Evolutionary conservation across 2,329 filamentous ascomycete genomes (phyloP), one percentile per base, ranked within the genome.

Genomic region (Macrophomina tecta): DNA sequence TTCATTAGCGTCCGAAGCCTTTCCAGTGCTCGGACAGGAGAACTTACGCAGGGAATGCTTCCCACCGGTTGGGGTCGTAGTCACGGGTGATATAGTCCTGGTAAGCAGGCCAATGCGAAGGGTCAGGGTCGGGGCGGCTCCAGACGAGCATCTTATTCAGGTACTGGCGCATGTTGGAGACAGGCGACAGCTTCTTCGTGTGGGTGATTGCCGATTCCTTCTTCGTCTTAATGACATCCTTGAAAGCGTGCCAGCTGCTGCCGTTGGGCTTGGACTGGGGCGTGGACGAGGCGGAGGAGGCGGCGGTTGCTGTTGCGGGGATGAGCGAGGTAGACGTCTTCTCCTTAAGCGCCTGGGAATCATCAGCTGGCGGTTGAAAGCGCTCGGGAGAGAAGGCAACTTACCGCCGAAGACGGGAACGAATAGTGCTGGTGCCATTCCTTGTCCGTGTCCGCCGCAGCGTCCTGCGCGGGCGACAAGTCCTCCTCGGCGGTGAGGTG

Each of bases 61-160:
- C 81, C 82, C 82, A 83, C 32, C 81, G 74, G 69, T 83, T 83
- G 2, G 82, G 82, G 70, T 83, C 81, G 68, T 83, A 83, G 34
- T 79, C 79, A 63, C 74, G 76, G 63, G 78, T 69, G 8, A 75
- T 69, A 62, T 82, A 83, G 40, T 79, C 77, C n/a, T 71, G 71
- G 69, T 81, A 83, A 2, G 80, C 77, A 40, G 81, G 82, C 78
- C 79, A 82, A 69, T 83, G 82, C 55, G 65, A 74, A 32, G 76
- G 77, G 16, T 68, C 66, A 28, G 66, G 64, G 23, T 66, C 65
- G 6, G 74, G 73, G 32, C 80, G 75, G 49, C 72, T 72, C 81
- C 81, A 83, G 5, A 79, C 72, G 23, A 82, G 73, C 72, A 82
- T 78, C 52, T 77, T 75, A 68, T 78, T 73, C 70, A 83, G 75